Base-by-base conservation (phyloP, 257 asterid species). In the Verbena officinalis region DNA sequence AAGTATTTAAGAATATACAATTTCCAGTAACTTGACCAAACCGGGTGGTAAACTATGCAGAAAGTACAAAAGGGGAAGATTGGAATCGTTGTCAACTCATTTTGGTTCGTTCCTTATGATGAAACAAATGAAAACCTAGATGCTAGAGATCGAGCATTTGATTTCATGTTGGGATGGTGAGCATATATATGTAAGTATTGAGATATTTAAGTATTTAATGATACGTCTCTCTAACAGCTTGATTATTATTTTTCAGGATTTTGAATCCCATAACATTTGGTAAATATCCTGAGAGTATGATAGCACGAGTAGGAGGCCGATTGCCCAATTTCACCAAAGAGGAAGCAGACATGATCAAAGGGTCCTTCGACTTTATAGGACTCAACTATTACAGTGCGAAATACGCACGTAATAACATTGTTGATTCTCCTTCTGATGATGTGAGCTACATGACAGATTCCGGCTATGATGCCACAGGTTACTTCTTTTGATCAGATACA, bases 161-260 rank as follows among this genome's bases (percentile, higher is more conserved):
- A 77, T 31, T 84, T 84, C 69, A 77, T 84, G 86, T 64, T 71
- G 39, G 91, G 91, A 69, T 77, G 87, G 88, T 81, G 44, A 72
- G 80, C 33, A 27, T 27, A 5, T 27, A 5, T 27, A 27, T 27
- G 33, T 2, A 2, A 27, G 33, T n/a, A n/a, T n/a, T n/a, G n/a
- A n/a, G n/a, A n/a, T n/a, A n/a, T n/a, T n/a, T n/a, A n/a, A n/a
- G n/a, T n/a, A n/a, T n/a, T n/a, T n/a, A n/a, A n/a, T n/a, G n/a
- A n/a, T n/a, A n/a, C n/a, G n/a, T n/a, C n/a, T n/a, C n/a, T n/a
- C n/a, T n/a, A n/a, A n/a, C n/a, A n/a, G n/a, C n/a, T n/a, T n/a
- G n/a, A n/a, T n/a, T n/a, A n/a, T n/a, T n/a, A n/a, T n/a, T n/a
- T n/a, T n/a, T 33, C 69, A 78, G 83, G 83, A 10, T 43, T 34